A percentile compares a stretch with the other conserved stretches of the same genome.
Evolutionary conservation across 2,329 filamentous ascomycete genomes (phyloP).

Genomic region (Beauveria brongniartii): DNA sequence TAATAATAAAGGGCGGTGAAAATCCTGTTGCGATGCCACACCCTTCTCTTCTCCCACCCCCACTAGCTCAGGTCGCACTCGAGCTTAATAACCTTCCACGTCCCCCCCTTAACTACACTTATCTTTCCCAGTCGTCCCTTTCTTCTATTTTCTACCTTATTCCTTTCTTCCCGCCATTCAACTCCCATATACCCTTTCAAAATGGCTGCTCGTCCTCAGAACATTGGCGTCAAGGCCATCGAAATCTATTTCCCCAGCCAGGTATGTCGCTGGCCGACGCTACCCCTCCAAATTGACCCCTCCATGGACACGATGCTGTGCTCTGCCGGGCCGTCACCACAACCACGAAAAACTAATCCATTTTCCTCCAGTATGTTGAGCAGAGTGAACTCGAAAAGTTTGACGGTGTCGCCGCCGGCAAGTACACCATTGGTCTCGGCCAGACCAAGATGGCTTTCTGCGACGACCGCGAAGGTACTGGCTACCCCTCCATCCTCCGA

Average conservation of each 20-base stretch:
- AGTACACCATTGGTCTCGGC: conserved; percentile 86
- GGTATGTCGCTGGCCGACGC: conserved; percentile 41
- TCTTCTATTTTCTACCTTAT: conserved; percentile 1
- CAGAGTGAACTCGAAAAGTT: conserved; percentile 78
- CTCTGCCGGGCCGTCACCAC: conserved; percentile 11
- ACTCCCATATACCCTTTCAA: conserved; percentile 18
- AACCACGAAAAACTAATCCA: conserved; percentile 16
- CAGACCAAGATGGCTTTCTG: conserved; percentile 92
- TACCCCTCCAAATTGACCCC: conserved; percentile 9
- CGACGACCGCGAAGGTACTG: conserved; percentile 75
- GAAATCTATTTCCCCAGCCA: conserved; percentile 83
- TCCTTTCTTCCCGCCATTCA: not conserved
- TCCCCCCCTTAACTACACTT: conserved; percentile 9
- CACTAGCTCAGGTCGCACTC: conserved; percentile 6
- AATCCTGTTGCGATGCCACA: conserved; percentile 8
- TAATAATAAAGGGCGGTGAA: conserved; percentile 13
- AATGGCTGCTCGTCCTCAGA: conserved; percentile 73
- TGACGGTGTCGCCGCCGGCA: conserved; percentile 72
- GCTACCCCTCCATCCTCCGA: conserved; percentile 12
- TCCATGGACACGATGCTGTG: conserved; percentile 11
- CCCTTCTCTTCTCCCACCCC: not conserved
- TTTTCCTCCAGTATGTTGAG: conserved; percentile 63
- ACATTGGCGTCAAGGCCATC: conserved; percentile 89
- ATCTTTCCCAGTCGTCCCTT: conserved; percentile 2
- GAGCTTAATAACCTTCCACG: conserved; percentile 8